Evolutionary conservation across 176 grass and related monocot genomes (phyloP), one percentile per base, ranked within the genome.

Genomic region (Musa schizocarpa): DNA sequence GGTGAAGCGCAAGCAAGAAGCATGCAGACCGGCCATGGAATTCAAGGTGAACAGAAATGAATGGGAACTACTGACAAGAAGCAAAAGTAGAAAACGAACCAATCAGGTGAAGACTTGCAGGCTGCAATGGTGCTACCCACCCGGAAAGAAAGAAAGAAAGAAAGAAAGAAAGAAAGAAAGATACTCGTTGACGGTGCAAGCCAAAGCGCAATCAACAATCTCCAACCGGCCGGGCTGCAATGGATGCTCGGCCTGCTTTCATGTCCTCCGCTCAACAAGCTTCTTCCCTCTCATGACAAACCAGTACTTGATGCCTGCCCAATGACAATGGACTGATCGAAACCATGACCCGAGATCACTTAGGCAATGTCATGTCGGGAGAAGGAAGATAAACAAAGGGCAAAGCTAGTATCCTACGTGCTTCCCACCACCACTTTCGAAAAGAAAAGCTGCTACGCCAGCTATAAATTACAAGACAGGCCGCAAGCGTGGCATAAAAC

Each of bases 401-500:
- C 27, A 72, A 29, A 61, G 57, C 17, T 64, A 75, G 74, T 76
- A 78, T 80, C 80, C 74, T 78, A 48, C 68, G 68, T 86, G 77
- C 77, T 76, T 73, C 74, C 74, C 50, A 68, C 72, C 52, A 50
- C 14, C 73, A 20, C 53, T 53, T 53, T 43, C 81, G 0, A 65
- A 75, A 86, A 68, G 22, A 68, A 78, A 78, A 78, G 64, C 76
- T 78, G 76, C 63, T 17, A 34, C 24, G 52, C 22, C 53, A 54
- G 76, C 16, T 71, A 73, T 73, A 34, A 53, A 81, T 86, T 78
- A 83, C 86, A 73, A 25, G 66, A 27, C 84, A 91, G 83, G 83
- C 88, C 88, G 86, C 82, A 26, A 84, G 83, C 76, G 75, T 82
- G 83, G 83, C 70, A 76, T 79, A 82, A 76, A 71, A 97, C 87